Base-by-base conservation (phyloP, 352 stramenopile genomes). In the Phytophthora pluvialis region DNA sequence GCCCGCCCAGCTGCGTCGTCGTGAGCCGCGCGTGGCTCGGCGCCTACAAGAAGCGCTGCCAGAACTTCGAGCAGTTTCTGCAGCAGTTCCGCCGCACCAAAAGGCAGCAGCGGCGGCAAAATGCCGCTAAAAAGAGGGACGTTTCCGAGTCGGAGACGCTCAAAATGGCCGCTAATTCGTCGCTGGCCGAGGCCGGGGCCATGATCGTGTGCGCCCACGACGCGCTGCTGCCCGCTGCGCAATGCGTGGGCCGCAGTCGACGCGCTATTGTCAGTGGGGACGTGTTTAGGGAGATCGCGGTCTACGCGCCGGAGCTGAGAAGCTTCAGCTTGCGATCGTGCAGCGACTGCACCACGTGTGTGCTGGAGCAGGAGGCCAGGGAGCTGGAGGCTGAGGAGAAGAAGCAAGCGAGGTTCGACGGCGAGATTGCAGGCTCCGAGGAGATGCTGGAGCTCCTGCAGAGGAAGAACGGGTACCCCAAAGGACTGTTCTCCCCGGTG, bases 391-490 rank as follows among this genome's bases (percentile, higher is more conserved):
- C 63, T 0, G 83, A 94, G 46, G 64, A 70, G 40, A 77, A 66
- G 31, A 87, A 83, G 49, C 77, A 73, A 4, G 63, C 73, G 18
- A 77, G 88, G n/a, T 91, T 94, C 33, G 83, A 93, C 16, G 58
- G 61, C 2, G 67, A 90, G 44, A 90, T 93, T 44, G 70, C 73
- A 1, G 85, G 81, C 6, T 92, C 85, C 1, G 81, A 78, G 7
- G 75, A 77, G 6, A 74, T 96, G 21, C 49, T 90, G 33, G 82
- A 94, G 45, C 66, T 96, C 11, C 44, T 94, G 35, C 64, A 91
- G 57, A 83, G 88, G 25, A 96, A 96, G 35, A 86, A 77, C 28
- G 85, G 85, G 8, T 94, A 83, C 51, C 88, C 88, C 9, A 91
- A 87, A 40, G 76, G 86, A 13, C 72, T 96, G 5, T 96, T 96